phyloP scores from a whole-genome alignment of 2,329 filamentous ascomycete species.

The Mycosphaerelloides madeirae region DNA sequence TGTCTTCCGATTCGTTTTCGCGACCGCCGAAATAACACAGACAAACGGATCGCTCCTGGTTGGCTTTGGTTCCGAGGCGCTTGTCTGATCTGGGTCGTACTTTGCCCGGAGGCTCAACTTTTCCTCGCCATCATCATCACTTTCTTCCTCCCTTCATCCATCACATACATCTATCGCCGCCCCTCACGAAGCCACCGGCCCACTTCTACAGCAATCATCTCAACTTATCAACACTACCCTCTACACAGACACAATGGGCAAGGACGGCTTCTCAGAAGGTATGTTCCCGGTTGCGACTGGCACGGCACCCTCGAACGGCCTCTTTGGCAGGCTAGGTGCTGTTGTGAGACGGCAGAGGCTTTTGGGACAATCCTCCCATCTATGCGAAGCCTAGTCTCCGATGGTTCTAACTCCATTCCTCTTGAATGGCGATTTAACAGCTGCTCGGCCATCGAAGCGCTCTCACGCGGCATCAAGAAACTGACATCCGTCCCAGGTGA shows the following conservation, averaged over 20 bases:
- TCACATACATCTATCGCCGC: neutral
- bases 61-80: neutral
- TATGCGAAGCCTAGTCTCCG: too few relatives aligned
- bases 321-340: neutral
- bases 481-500: constrained; percentile 59
- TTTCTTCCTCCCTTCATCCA: constrained; percentile 2
- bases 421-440: too few relatives aligned
- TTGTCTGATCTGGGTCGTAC: neutral
- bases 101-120: neutral
- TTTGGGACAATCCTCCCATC: too few relatives aligned
- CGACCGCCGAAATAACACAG: too few relatives aligned
- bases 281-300: constrained; percentile 16
- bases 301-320: neutral
- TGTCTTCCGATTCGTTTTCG: neutral
- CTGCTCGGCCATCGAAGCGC: too few relatives aligned
- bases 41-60: neutral
- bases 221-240: neutral
- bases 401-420: too few relatives aligned
- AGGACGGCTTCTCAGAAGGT: constrained; percentile 36
- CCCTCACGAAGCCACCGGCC: neutral
- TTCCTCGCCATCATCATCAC: constrained; percentile 2
- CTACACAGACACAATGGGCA: constrained; percentile 33
- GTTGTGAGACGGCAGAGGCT: too few relatives aligned
- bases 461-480: neutral
- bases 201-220: neutral